phyloP scores from a whole-genome alignment of 345 rosid species.

The Citrus maxima region DNA sequence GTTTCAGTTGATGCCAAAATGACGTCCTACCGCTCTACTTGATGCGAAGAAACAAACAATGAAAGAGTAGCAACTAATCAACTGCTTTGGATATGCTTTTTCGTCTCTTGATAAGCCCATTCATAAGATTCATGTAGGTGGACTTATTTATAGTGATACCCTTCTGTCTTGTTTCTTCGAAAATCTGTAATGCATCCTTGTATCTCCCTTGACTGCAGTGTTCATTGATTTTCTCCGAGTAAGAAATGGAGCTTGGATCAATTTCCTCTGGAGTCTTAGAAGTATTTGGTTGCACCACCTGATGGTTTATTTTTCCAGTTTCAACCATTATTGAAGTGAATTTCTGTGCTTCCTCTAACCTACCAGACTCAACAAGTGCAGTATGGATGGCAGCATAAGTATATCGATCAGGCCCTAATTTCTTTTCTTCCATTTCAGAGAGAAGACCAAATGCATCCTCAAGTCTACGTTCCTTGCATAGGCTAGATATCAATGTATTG shows the following conservation, averaged over 20 bases:
- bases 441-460: slow-evolving; percentile 71
- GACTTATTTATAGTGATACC: slow-evolving; percentile 37
- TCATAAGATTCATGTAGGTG: slow-evolving; percentile 45
- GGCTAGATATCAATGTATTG: slow-evolving; percentile 71
- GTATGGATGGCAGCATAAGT: slow-evolving; percentile 56
- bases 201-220: slow-evolving; percentile 62
- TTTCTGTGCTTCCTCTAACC: slow-evolving; percentile 52
- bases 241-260: slow-evolving; percentile 35
- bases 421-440: slow-evolving; percentile 61
- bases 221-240: slow-evolving; percentile 59
- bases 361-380: slow-evolving; percentile 53
- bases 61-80: not conserved
- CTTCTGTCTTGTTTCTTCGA: slow-evolving; percentile 35
- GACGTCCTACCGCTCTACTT: not conserved
- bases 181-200: slow-evolving; percentile 49
- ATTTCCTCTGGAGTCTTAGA: slow-evolving; percentile 31
- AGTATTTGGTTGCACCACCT: not conserved
- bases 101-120: slow-evolving; percentile 51
- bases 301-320: slow-evolving; percentile 19
- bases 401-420: slow-evolving; percentile 60
- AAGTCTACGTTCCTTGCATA: slow-evolving; percentile 63
- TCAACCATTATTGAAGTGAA: slow-evolving; percentile 46
- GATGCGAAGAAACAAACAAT: not conserved
- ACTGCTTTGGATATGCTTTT: slow-evolving; percentile 41
- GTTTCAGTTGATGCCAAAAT: not conserved